A percentile compares a stretch with the other conserved stretches of the same genome.
These are phyloP conservation scores for Elongisporangium prolatum DNA, from an alignment of 352 stramenopile species.

Conservation along the genomic window DNA sequence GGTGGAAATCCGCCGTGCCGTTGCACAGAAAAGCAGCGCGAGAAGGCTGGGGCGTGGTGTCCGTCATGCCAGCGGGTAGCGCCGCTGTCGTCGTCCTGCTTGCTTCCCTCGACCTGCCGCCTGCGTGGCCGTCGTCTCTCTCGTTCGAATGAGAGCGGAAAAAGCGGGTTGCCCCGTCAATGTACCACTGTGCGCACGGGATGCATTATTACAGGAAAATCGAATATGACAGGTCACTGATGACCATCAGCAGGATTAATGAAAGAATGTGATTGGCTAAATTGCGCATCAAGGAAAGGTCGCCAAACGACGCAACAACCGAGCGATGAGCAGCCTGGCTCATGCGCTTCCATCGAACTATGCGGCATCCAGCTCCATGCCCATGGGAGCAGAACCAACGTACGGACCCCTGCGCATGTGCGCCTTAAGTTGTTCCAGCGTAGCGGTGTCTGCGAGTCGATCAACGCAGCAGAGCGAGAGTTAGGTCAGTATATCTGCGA, in stretches of 20 bases:
- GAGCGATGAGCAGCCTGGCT: slow-evolving; percentile 4
- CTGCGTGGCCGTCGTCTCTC: background rate
- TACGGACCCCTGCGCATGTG: slow-evolving; percentile 66
- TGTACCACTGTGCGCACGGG: background rate
- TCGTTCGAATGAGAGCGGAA: background rate
- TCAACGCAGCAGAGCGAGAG: slow-evolving; percentile 11
- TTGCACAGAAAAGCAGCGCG: slow-evolving; percentile 76
- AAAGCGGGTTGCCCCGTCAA: background rate
- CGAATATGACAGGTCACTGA: background rate
- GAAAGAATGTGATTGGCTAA: slow-evolving; percentile 5
- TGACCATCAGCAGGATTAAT: background rate
- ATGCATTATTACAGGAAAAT: background rate
- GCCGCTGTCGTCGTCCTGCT: no score
- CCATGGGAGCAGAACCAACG: slow-evolving; percentile 31
- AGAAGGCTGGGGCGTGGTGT: slow-evolving; percentile 30
- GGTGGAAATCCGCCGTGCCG: slow-evolving; percentile 72
- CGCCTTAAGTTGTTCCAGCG: slow-evolving; percentile 46
- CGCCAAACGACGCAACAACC: slow-evolving; percentile 8
- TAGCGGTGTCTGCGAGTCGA: slow-evolving; percentile 28
- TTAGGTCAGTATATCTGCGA: slow-evolving; percentile 4
- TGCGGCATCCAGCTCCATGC: slow-evolving; percentile 63
- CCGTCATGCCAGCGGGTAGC: slow-evolving; percentile 9
- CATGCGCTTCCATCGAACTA: slow-evolving; percentile 12
- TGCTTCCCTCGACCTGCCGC: background rate
- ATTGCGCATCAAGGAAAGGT: background rate